phyloP scores from a whole-genome alignment of 2,329 filamentous ascomycete species.

The Neofusicoccum ribis region DNA sequence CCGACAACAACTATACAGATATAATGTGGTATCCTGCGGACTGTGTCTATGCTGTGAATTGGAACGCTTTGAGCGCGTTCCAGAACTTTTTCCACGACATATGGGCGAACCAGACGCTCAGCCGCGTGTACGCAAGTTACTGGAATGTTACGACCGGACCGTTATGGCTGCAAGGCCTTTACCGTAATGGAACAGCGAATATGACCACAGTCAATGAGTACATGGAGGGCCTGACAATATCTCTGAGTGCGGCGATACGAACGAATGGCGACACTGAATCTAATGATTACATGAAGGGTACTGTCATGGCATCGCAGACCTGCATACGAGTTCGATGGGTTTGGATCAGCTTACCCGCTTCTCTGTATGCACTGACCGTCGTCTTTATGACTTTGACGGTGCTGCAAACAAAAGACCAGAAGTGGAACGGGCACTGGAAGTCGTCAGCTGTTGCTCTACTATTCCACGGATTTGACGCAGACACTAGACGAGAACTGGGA shows the following conservation, averaged over 20 bases:
- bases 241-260: neutral
- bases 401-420: neutral
- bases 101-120: neutral
- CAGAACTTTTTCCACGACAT: neutral
- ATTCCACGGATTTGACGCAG: neutral
- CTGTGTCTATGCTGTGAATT: neutral
- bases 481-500: neutral
- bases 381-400: neutral
- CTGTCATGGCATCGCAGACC: neutral
- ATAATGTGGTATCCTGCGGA: neutral
- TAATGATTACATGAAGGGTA: neutral
- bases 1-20: neutral
- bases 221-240: neutral
- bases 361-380: neutral
- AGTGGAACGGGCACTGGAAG: neutral
- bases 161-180: neutral
- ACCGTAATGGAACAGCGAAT: neutral
- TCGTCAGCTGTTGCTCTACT: neutral
- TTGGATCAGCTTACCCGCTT: neutral
- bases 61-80: neutral
- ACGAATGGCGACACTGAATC: neutral
- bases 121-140: neutral
- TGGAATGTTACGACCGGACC: neutral
- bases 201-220: neutral
- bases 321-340: neutral